Evolutionary conservation across 306 rosid genomes (phyloP), one percentile per base, ranked within the genome.

Genomic region (Arachis stenosperma): DNA sequence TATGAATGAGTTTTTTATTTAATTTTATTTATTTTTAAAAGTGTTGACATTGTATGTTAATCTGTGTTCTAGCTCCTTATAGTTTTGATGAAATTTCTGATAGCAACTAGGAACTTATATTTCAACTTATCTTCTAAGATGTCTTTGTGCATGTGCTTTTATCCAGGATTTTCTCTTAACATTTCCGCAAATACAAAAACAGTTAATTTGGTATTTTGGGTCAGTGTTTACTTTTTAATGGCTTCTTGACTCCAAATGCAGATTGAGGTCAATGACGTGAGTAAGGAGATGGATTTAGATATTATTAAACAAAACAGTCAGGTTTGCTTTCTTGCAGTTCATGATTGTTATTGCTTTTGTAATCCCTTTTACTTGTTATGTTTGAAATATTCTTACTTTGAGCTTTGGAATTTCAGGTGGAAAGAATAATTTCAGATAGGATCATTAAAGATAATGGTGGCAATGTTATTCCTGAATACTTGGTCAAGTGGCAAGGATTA

Each of bases 251-350:
- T 8, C 79, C 76, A 51, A 77, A 17, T 75, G 58, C 79, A 95
- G 99, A 90, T 95, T 78, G 99, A 95, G 84, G 98, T 95, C 75
- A 84, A 95, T 81, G 99, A 95, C 77, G 99, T 95, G 77, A 92
- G 99, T 82, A 95, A 88, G 86, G 99, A 95, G 84, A 95, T 95
- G 99, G 99, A 95, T 82, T 88, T 95, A 65, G 99, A 95, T 85
- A 96, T 95, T 83, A 92, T 95, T 82, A 91, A 90, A 84, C 99
- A 91, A 84, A 92, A 91, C 65, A 91, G 99, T 82, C 99, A 90
- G 99, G 99, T 94, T 78, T 74, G 83, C 64, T 50, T 75, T 82
- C 73, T 22, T 75, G 43, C 73, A 41, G 63, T 70, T 57, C 42
- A 33, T 65, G 44, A 62, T 17, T 59, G 60, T 61, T 14, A 41